phyloP scores from a whole-genome alignment of 2,329 filamentous ascomycete genomes.

The Colletotrichum spinosum region DNA sequence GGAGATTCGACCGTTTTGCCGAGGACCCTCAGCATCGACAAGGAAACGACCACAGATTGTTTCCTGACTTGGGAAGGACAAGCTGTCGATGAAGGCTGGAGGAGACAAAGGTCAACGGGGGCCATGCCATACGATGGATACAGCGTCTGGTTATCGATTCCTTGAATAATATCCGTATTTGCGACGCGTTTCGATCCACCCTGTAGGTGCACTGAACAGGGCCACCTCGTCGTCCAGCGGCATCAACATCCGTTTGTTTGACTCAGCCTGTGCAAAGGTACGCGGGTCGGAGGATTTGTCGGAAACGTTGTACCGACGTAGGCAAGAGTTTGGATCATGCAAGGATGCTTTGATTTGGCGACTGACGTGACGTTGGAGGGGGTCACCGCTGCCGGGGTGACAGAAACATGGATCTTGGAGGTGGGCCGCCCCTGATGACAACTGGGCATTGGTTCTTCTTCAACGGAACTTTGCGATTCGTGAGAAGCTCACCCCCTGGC shows the following conservation, averaged over 20 bases:
- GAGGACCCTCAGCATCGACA: conserved; percentile 9
- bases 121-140: too few relatives aligned
- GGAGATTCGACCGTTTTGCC: conserved; percentile 32
- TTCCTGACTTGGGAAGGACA: too few relatives aligned
- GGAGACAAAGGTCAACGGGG: too few relatives aligned
- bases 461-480: conserved; percentile 30
- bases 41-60: background rate
- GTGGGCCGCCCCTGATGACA: conserved; percentile 15
- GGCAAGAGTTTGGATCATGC: conserved; percentile 7
- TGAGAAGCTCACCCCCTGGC: conserved; percentile 15
- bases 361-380: conserved; percentile 35
- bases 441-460: conserved; percentile 27
- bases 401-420: conserved; percentile 27
- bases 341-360: conserved; percentile 18
- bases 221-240: too few relatives aligned
- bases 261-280: too few relatives aligned
- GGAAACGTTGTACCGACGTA: conserved; percentile 23
- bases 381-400: conserved; percentile 21
- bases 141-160: too few relatives aligned
- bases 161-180: too few relatives aligned
- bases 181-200: too few relatives aligned
- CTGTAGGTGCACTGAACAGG: too few relatives aligned
- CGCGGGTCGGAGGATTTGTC: conserved; percentile 23
- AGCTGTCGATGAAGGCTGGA: too few relatives aligned
- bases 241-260: too few relatives aligned